Percentiles rank a stretch among this genome's conserved stretches.
Evolutionary conservation across 2,329 filamentous ascomycete genomes (phyloP).

Genomic region (Fusarium sp.): DNA sequence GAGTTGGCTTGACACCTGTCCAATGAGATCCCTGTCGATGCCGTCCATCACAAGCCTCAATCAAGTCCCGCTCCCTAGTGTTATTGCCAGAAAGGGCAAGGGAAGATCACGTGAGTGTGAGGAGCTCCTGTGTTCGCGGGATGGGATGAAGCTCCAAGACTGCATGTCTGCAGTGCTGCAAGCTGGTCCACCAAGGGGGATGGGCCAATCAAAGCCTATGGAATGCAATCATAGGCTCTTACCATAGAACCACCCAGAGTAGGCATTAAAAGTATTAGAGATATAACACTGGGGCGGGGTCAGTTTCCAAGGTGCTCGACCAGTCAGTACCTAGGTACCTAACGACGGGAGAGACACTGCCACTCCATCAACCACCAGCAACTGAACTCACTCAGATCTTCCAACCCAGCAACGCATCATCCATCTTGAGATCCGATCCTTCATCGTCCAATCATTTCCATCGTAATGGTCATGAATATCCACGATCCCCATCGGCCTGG

Average conservation of each 20-base stretch:
- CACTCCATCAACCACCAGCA: not conserved
- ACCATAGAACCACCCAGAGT: not conserved
- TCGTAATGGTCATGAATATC: slow-evolving; percentile 16
- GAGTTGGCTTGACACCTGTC: not conserved
- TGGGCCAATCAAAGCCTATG: not conserved
- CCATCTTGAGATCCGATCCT: not conserved
- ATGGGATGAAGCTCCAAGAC: not conserved
- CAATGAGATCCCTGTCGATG: not conserved
- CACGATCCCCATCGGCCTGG: not conserved
- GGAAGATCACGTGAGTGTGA: not conserved
- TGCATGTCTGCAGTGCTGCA: not conserved
- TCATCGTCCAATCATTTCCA: slow-evolving; percentile 19
- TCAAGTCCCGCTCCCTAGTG: not conserved
- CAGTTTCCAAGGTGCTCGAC: not conserved
- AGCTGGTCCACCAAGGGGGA: not conserved
- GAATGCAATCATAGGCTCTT: not conserved
- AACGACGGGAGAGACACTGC: not conserved
- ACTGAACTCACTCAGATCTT: not conserved
- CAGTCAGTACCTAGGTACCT: not conserved
- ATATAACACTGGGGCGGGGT: not conserved
- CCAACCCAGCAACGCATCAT: slow-evolving; percentile 19
- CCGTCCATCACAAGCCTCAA: not conserved
- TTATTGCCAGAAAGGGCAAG: not conserved
- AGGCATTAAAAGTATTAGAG: not conserved
- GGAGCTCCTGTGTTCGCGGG: not conserved